Base-by-base conservation (phyloP, 306 rosid species). In the Comarum palustre region DNA sequence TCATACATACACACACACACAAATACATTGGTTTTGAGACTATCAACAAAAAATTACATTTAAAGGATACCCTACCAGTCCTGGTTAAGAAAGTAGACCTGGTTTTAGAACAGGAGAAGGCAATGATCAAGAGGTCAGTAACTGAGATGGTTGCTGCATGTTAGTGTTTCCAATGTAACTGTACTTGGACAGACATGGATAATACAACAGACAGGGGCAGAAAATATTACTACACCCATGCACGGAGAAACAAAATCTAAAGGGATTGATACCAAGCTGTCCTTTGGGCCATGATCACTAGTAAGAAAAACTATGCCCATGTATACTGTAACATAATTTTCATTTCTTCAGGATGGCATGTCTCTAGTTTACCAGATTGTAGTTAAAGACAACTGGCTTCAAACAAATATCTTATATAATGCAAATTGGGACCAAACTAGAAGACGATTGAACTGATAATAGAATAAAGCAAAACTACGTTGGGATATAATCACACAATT, bases 61-160 rank as follows among this genome's bases (percentile, higher is more conserved):
- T 58, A 13, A 58, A 5, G 15, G 22, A 67, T 14, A 6, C n/a
- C 71, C 71, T 10, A n/a, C 31, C 47, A 34, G 47, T 52, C 17
- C 61, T 19, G 62, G 22, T 47, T 15, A 50, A 17, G 73, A 51
- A 69, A n/a, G 27, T 38, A 16, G 39, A 36, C 15, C 43, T 41
- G 29, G 39, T 52, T 7, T 36, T 52, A 52, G 19, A 48, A 34
- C 74, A 70, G 71, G 34, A 52, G 31, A 52, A 52, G 74, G 65
- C 74, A 36, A 52, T 36, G 64, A 52, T 34, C 39, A 70, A 70
- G 64, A 32, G n/a, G 46, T 25, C 61, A 69, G 19, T 19, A 19
- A 32, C 14, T 32, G 31, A n/a, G 46, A 38, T 22, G 64, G 25
- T 36, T 36, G 43, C 39, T 38, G 50, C 50, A 2, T 36, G 48